These are phyloP conservation scores for Beauveria rudraprayagi DNA, from an alignment of 2,329 filamentous ascomycete genomes.

Conservation along the genomic window DNA sequence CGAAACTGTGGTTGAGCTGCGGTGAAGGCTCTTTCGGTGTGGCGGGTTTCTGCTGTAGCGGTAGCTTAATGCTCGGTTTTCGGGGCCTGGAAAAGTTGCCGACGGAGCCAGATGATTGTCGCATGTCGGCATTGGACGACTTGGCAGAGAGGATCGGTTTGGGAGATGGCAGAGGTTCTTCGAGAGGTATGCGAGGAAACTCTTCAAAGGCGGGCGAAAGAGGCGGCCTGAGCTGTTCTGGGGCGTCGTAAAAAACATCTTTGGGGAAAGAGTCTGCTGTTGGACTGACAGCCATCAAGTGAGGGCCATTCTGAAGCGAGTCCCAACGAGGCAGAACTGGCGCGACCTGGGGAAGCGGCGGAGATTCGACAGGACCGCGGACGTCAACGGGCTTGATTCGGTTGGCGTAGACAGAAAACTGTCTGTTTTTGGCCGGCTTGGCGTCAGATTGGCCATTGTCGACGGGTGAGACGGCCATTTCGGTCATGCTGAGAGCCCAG, in stretches of 20 bases:
- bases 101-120: slow-evolving; percentile 32
- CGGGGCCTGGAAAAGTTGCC: slow-evolving; percentile 55
- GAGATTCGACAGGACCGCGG: background rate
- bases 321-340: slow-evolving; percentile 40
- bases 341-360: slow-evolving; percentile 17
- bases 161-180: slow-evolving; percentile 17
- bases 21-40: slow-evolving; percentile 1
- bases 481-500: slow-evolving; percentile 11
- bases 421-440: slow-evolving; percentile 5
- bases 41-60: slow-evolving; percentile 11
- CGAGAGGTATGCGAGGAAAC: slow-evolving; percentile 6
- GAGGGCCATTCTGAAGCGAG: slow-evolving; percentile 20
- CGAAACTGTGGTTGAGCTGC: slow-evolving; percentile 14
- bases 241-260: slow-evolving; percentile 4
- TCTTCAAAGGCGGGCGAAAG: background rate
- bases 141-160: slow-evolving; percentile 23
- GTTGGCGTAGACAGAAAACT: slow-evolving; percentile 10
- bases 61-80: slow-evolving; percentile 43
- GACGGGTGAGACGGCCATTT: slow-evolving; percentile 6
- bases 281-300: slow-evolving; percentile 5
- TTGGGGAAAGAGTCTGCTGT: slow-evolving; percentile 1
- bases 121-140: slow-evolving; percentile 26
- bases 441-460: background rate
- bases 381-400: slow-evolving; percentile 9
- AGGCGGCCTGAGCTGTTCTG: background rate